Evolutionary conservation across 2,329 filamentous ascomycete species (phyloP).

Genomic region (Fusarium caatingaense): DNA sequence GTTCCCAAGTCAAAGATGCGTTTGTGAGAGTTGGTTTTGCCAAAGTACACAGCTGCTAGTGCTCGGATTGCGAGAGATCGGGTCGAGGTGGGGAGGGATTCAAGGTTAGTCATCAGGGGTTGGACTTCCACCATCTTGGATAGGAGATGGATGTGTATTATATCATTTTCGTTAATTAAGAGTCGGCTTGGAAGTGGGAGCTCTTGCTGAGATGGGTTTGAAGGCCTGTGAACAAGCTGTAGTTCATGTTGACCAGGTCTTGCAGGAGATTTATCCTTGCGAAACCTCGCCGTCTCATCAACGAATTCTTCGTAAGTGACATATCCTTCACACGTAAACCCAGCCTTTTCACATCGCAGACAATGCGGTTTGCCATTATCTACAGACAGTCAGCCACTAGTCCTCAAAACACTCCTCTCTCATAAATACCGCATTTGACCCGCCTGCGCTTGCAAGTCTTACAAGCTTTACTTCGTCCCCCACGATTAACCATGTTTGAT

Average conservation of each 20-base stretch:
- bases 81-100: not conserved
- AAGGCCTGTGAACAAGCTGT: rapidly evolving
- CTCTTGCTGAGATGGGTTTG: not conserved
- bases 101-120: constrained; percentile 10
- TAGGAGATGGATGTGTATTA: constrained; percentile 14
- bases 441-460: constrained; percentile 27
- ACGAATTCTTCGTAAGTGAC: constrained; percentile 8
- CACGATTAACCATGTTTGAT: constrained; percentile 20
- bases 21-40: constrained; percentile 5
- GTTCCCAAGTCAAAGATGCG: not conserved
- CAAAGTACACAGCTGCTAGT: constrained; percentile 20
- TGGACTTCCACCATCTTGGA: constrained; percentile 11
- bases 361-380: constrained; percentile 22
- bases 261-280: rapidly evolving
- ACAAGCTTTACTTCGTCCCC: constrained; percentile 27
- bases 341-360: constrained; percentile 13
- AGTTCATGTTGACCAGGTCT: not conserved
- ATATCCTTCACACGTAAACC: constrained; percentile 11
- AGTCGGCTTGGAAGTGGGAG: rapidly evolving
- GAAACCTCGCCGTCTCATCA: constrained; percentile 13
- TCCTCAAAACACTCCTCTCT: too few relatives aligned
- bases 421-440: constrained; percentile 23
- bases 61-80: constrained; percentile 9
- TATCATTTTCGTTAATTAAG: not conserved
- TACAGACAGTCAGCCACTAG: not conserved